Conservation (phyloP, 2,329 filamentous ascomycete species). For the Epichloe glyceriae region DNA sequence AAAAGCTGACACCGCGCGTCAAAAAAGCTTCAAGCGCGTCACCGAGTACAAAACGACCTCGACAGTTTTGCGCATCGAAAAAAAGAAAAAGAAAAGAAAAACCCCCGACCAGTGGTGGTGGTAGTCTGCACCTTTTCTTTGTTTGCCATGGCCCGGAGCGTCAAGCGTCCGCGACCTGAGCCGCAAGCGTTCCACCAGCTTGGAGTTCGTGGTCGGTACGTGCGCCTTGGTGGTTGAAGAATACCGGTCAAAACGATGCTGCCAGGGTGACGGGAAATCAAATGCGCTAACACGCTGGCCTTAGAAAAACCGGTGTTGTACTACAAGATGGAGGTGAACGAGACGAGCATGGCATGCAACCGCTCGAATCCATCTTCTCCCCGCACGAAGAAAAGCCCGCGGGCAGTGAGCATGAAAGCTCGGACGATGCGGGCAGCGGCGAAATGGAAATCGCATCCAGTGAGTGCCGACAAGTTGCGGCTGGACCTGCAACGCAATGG, state of each 20-base stretch:
- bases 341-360: slow-evolving; percentile 87
- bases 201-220: slow-evolving; percentile 26
- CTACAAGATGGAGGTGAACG: slow-evolving; percentile 65
- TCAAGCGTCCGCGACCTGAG: slow-evolving; percentile 15
- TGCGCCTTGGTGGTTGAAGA: neutral
- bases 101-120: neutral
- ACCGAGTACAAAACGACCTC: neutral
- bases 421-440: slow-evolving; percentile 24
- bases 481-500: neutral
- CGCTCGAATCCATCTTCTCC: slow-evolving; percentile 76
- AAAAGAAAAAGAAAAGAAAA: too few species aligned
- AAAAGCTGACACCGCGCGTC: neutral
- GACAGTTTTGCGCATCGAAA: too few species aligned
- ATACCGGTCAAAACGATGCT: neutral
- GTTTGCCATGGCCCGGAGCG: slow-evolving; percentile 21
- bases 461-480: slow-evolving; percentile 17
- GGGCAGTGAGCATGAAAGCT: slow-evolving; percentile 13
- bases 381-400: slow-evolving; percentile 52
- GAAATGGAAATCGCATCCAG: slow-evolving; percentile 42
- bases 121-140: neutral
- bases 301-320: slow-evolving; percentile 79
- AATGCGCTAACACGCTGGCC: slow-evolving; percentile 1
- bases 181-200: slow-evolving; percentile 21
- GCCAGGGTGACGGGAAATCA: neutral
- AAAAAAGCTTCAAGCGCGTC: neutral